Conservation (phyloP, 192 early-diverging fungal species). For the Backusella macrospora region DNA sequence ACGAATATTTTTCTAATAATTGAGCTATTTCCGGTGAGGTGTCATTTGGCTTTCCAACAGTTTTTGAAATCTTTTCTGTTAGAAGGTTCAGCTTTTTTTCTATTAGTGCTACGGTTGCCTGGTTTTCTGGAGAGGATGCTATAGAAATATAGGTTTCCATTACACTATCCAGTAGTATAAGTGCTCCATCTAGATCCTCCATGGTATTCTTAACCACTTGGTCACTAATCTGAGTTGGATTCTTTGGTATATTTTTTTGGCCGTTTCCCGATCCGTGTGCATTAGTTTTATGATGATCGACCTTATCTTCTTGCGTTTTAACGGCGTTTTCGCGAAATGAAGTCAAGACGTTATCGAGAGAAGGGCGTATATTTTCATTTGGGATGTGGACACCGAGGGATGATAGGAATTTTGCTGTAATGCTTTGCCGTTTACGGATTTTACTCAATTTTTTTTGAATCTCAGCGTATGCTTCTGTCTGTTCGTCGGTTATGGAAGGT, state of each 20-base stretch:
- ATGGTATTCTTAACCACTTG: neutral
- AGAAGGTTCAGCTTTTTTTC: constrained; percentile 9
- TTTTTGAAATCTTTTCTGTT: constrained; percentile 15
- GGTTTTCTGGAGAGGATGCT: neutral
- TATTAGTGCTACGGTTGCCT: neutral
- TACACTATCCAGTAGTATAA: constrained; percentile 2
- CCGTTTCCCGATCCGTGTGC: too few relatives aligned
- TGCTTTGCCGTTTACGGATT: constrained; percentile 21
- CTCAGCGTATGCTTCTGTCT: constrained; percentile 3
- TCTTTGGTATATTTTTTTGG: neutral
- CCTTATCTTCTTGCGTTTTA: neutral
- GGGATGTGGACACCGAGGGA: neutral
- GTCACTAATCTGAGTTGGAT: constrained; percentile 3
- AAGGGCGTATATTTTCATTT: constrained; percentile 8
- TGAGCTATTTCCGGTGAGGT: constrained; percentile 6
- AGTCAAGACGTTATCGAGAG: constrained; percentile 8
- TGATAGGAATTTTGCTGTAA: constrained; percentile 27
- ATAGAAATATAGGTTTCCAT: constrained; percentile 10
- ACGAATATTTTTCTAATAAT: constrained; percentile 18
- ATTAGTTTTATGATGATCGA: neutral
- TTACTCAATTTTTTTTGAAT: constrained; percentile 24
- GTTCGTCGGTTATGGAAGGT: neutral
- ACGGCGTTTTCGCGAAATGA: constrained; percentile 2
- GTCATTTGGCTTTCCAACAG: neutral
- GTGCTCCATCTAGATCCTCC: constrained; percentile 9